A percentile compares a stretch with the other conserved stretches of the same genome.
Evolutionary conservation across 1,139 yeast species (phyloP).

Genomic region (Zygoascus hellenicus): DNA sequence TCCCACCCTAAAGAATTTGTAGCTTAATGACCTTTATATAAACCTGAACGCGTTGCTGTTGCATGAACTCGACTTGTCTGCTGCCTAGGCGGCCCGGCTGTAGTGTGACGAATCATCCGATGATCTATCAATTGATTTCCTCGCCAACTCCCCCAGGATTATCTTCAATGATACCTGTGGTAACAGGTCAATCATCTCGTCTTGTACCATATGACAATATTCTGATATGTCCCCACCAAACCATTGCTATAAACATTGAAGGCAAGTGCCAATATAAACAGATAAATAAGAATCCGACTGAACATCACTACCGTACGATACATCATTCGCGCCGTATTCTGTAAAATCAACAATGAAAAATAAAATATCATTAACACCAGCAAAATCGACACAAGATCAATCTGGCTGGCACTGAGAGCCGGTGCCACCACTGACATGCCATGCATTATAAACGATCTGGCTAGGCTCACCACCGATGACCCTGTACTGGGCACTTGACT

Average conservation of each 20-base stretch:
- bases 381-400: slow-evolving; percentile 24
- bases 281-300: slow-evolving; percentile 18
- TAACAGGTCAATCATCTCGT: no score
- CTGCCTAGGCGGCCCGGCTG: no score
- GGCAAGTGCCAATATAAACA: slow-evolving; percentile 18
- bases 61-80: no score
- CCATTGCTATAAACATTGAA: slow-evolving; percentile 27
- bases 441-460: background rate
- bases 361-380: slow-evolving; percentile 26
- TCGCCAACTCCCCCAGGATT: no score
- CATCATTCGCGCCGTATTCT: slow-evolving; percentile 28
- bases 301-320: slow-evolving; percentile 24
- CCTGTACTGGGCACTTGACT: background rate
- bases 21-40: no score
- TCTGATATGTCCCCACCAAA: slow-evolving; percentile 7
- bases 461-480: background rate
- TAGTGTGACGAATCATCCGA: no score
- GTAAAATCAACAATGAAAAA: slow-evolving; percentile 27
- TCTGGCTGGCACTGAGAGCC: slow-evolving; percentile 1
- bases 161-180: no score
- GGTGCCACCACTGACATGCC: slow-evolving; percentile 8
- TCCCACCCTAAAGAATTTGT: no score
- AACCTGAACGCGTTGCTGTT: no score
- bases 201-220: slow-evolving; percentile 4
- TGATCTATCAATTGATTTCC: no score